Evolutionary conservation across 768 basidiomycete species (phyloP), one percentile per base, ranked within the genome.

Genomic region (Hygrophorus russula): DNA sequence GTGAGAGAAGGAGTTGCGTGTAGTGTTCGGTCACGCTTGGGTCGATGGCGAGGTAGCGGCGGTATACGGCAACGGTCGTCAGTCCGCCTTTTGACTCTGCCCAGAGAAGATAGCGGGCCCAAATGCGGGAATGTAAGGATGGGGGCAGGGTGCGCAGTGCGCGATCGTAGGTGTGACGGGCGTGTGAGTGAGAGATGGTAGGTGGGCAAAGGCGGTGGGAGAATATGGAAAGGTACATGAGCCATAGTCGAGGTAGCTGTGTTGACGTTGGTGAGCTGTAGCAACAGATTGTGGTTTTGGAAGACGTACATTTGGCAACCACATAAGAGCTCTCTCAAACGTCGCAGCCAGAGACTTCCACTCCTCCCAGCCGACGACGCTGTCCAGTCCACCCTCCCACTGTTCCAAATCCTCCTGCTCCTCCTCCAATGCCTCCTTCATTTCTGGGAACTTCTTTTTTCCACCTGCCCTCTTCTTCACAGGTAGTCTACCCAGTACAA

Each of bases 241-340:
- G 63, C 96, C 96, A 99, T 57, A 97, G 59, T 35, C 88, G 78
- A 2, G 96, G 96, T 56, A 98, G 73, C 91, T 98, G 51, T 19
- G 32, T 18, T 44, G 9, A 44, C 20, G 19, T 24, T 37, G 34
- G 36, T 48, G 18, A 41, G 9, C 12, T 14, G 11, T 1, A 17
- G 38, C 1, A 15, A 36, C 24, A 15, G 15, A 15, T 5, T 32
- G 10, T 32, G 39, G 14, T 35, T 41, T 45, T 19, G n/a, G 2
- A 19, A 37, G 24, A 65, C 79, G 50, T 54, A 91, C 92, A 59
- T 80, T 86, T 44, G 92, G 90, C 39, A 97, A 61, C 85, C 91
- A 98, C 80, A 89, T 89, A 32, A 99, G 66, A 46, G 89, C 88
- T 47, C 96, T 76, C 57, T 99, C 96, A 57, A 90, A 94, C 0